Conservation (phyloP, 768 basidiomycete genomes). For the Dioszegia crocea region DNA sequence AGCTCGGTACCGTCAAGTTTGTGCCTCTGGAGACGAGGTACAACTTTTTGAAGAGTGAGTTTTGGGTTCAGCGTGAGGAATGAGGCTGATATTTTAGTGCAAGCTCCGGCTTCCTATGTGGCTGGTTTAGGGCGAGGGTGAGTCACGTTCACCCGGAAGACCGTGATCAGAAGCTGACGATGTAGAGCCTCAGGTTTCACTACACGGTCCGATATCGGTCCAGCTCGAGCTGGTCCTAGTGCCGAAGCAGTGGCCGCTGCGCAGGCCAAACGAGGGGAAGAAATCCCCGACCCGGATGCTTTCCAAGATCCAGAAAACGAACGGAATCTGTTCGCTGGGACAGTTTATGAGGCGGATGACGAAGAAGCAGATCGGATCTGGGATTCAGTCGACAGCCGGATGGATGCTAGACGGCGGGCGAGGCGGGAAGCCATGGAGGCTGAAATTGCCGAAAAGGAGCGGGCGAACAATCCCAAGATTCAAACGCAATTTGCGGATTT, state of each 20-base stretch:
- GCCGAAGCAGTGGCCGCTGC: constrained; percentile 84
- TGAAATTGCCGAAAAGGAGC: constrained; percentile 67
- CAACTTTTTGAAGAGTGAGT: constrained; percentile 41
- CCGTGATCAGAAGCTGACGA: constrained; percentile 7
- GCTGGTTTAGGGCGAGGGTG: constrained; percentile 97
- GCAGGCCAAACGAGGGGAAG: constrained; percentile 64
- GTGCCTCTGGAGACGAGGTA: constrained; percentile 45
- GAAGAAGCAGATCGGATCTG: constrained; percentile 96
- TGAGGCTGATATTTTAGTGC: constrained; percentile 27
- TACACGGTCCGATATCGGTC: constrained; percentile 96
- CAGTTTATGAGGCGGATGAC: constrained; percentile 93
- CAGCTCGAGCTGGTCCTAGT: constrained; percentile 89
- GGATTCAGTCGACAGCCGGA: constrained; percentile 79
- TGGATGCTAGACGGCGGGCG: constrained; percentile 77
- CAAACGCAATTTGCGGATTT: constrained; percentile 94
- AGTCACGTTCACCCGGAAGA: constrained; percentile 43
- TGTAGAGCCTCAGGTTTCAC: constrained; percentile 91
- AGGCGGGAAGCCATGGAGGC: constrained; percentile 76
- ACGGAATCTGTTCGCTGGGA: constrained; percentile 89
- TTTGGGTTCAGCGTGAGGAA: background rate
- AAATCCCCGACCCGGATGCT: constrained; percentile 78
- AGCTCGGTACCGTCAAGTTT: constrained; percentile 42
- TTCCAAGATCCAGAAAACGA: constrained; percentile 98
- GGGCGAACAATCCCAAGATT: constrained; percentile 86
- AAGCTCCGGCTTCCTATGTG: constrained; percentile 93